Evolutionary conservation across 257 asterid genomes (phyloP).

Genomic region (Nicotiana benthamiana): DNA sequence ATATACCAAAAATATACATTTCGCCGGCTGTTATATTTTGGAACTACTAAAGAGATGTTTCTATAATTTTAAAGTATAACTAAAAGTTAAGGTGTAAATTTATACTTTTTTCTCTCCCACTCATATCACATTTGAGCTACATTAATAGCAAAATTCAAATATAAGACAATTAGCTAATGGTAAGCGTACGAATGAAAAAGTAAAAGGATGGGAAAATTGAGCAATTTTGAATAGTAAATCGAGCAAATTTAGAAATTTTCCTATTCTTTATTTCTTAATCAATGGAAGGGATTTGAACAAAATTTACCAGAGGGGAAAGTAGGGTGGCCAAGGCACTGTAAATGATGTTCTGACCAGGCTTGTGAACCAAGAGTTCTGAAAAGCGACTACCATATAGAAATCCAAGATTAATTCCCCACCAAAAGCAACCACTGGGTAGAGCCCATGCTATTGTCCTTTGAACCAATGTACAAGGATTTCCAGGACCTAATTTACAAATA

Average conservation of each 20-base stretch:
- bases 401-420: conserved; percentile 44
- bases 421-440: conserved; percentile 22
- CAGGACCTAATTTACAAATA: conserved; percentile 26
- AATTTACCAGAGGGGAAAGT: conserved; percentile 56
- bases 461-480: conserved; percentile 54
- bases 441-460: conserved; percentile 50
- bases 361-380: conserved; percentile 58
- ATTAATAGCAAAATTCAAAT: too few species aligned
- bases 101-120: too few species aligned
- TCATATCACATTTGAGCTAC: too few species aligned
- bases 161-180: too few species aligned
- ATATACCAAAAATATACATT: too few species aligned
- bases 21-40: too few species aligned
- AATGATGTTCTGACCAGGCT: conserved; percentile 51
- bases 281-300: neutral
- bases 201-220: too few species aligned
- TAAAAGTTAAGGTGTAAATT: too few species aligned
- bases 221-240: too few species aligned
- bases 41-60: accelerated
- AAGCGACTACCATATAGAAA: conserved; percentile 38
- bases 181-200: too few species aligned
- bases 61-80: too few species aligned
- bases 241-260: too few species aligned
- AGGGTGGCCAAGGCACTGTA: conserved; percentile 30
- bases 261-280: neutral